phyloP scores from a whole-genome alignment of 2,329 filamentous ascomycete genomes.

The Nakataea oryzae region DNA sequence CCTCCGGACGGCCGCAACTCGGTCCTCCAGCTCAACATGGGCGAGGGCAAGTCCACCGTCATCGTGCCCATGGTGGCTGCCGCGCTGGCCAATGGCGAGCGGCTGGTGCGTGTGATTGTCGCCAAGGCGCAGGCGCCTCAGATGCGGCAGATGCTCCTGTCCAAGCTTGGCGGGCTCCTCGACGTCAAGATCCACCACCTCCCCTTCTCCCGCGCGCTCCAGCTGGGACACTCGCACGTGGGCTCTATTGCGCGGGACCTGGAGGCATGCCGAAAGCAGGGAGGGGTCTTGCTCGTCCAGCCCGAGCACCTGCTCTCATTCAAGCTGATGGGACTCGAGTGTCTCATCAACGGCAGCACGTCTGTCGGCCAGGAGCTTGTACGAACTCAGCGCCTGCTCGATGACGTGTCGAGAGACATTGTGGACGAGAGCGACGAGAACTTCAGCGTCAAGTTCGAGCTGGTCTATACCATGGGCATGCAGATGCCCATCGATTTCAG shows the following conservation, averaged over 20 bases:
- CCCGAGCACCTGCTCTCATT: constrained; percentile 57
- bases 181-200: constrained; percentile 43
- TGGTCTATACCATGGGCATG: constrained; percentile 51
- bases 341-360: constrained; percentile 13
- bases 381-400: constrained; percentile 9
- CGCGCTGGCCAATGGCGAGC: constrained; percentile 35
- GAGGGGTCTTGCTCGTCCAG: constrained; percentile 49
- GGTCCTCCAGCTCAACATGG: constrained; percentile 62
- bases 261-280: constrained; percentile 31
- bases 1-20: constrained; percentile 30
- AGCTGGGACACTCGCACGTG: constrained; percentile 19
- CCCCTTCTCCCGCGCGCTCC: constrained; percentile 46
- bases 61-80: constrained; percentile 56
- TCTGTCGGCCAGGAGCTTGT: neutral
- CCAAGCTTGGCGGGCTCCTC: constrained; percentile 44
- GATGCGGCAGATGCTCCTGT: constrained; percentile 44
- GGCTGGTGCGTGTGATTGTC: constrained; percentile 48
- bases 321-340: constrained; percentile 49
- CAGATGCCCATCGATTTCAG: constrained; percentile 39
- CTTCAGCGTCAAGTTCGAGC: constrained; percentile 48
- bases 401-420: constrained; percentile 37
- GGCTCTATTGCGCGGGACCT: constrained; percentile 25
- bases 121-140: constrained; percentile 51
- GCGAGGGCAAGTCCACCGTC: constrained; percentile 59
- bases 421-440: constrained; percentile 58